Evolutionary conservation across 2,329 filamentous ascomycete genomes (phyloP).

Genomic region (Hypoxylon sp.): DNA sequence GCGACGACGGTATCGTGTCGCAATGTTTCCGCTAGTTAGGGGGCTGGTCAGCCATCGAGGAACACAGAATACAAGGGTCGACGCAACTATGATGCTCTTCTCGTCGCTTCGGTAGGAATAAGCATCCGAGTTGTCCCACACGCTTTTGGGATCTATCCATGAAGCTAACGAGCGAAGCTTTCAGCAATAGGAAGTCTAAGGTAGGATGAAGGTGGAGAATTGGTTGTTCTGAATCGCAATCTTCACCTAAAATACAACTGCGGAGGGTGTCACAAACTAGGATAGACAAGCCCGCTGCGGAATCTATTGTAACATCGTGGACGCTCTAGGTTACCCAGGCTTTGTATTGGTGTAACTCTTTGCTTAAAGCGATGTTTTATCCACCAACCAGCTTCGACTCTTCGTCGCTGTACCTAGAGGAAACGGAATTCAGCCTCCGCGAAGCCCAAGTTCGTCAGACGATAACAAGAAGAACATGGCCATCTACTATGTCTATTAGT

Average conservation of each 20-base stretch:
- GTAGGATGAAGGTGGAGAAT: constrained; percentile 7
- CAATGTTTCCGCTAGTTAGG: constrained; percentile 3
- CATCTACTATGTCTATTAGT: background rate
- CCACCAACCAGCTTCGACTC: constrained; percentile 8
- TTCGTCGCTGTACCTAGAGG: background rate
- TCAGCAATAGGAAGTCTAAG: background rate
- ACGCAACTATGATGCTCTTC: background rate
- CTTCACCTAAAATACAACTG: constrained; percentile 2
- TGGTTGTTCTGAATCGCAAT: background rate
- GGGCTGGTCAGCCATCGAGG: background rate
- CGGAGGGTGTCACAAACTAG: background rate
- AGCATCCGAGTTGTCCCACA: background rate
- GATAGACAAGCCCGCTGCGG: background rate
- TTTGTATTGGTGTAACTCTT: too few relatives aligned
- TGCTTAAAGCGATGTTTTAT: constrained; percentile 4
- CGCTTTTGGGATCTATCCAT: constrained; percentile 1
- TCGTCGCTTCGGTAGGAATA: background rate
- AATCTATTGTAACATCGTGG: constrained; percentile 5
- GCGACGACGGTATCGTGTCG: background rate
- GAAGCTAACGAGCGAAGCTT: background rate
- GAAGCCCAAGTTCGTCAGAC: background rate
- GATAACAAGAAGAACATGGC: background rate
- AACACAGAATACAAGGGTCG: background rate
- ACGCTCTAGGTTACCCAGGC: background rate
- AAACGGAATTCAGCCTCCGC: constrained; percentile 6